A percentile compares a stretch with the other conserved stretches of the same genome.
Evolutionary conservation across 495 filamentous ascomycete species (phyloP).

Genomic region (Tetracladium setigerum): DNA sequence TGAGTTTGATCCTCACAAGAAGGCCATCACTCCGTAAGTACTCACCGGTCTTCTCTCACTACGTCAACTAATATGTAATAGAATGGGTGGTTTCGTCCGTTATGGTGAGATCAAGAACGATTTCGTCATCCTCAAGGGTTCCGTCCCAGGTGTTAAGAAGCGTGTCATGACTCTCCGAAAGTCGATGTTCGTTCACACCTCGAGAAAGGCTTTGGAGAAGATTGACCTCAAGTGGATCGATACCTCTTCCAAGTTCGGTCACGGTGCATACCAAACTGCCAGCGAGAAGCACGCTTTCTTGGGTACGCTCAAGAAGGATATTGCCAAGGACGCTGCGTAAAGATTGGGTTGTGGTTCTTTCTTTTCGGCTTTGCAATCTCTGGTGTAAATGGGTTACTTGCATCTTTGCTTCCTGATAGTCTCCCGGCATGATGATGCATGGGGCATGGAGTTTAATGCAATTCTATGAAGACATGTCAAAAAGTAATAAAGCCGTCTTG

Average conservation of each 20-base stretch:
- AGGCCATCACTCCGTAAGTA: slow-evolving; percentile 96
- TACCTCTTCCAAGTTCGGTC: slow-evolving; percentile 99
- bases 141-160: slow-evolving; percentile 98
- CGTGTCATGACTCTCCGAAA: slow-evolving; percentile 98
- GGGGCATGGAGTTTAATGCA: slow-evolving; percentile 19
- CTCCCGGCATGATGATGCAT: not conserved
- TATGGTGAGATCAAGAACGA: slow-evolving; percentile 99
- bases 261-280: slow-evolving; percentile 97
- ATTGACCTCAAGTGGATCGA: slow-evolving; percentile 99
- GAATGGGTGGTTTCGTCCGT: slow-evolving; percentile 96
- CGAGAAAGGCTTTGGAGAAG: slow-evolving; percentile 92
- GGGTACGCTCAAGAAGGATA: slow-evolving; percentile 99
- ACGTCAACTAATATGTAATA: slow-evolving; percentile 36
- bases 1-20: slow-evolving; percentile 96
- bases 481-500: slow-evolving; percentile 5
- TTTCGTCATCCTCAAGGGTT: slow-evolving; percentile 97
- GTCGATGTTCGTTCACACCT: slow-evolving; percentile 97
- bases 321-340: slow-evolving; percentile 60
- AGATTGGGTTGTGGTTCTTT: slow-evolving; percentile 36
- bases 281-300: slow-evolving; percentile 93
- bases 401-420: slow-evolving; percentile 28
- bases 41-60: not conserved
- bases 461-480: slow-evolving; percentile 21
- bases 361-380: slow-evolving; percentile 47
- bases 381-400: slow-evolving; percentile 38